Evolutionary conservation across 2,329 filamentous ascomycete genomes (phyloP), one percentile per base, ranked within the genome.

Genomic region (Talaromyces sp.): DNA sequence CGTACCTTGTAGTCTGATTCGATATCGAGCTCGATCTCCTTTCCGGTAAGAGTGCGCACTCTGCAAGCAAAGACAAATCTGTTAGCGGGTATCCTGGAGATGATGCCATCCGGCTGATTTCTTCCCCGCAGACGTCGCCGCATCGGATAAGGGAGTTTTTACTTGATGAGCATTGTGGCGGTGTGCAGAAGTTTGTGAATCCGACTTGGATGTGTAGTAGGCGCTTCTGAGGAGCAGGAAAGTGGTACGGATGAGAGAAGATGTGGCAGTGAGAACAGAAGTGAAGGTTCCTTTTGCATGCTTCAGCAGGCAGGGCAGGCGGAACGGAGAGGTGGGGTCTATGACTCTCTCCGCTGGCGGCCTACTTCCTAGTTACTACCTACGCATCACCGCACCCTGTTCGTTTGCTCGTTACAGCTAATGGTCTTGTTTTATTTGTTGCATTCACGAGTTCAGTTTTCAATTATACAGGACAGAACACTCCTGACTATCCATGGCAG

Each of bases 1-100:
- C 59, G 43, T 69, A 95, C 92, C 85, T 92, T 96, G 84, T 96
- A 96, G 72, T 91, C 88, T 57, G 86, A 83, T 81, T 97, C 94
- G 74, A 99, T 96, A 73, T 97, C 92, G 70, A 99, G 87, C 83
- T 97, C 93, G 75, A 97, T 97, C 80, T 99, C 92, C 83, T 97
- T 97, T 73, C 94, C 94, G 65, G 94, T 97, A 65, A 99, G 87
- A 64, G 94, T 99, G 74, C 94, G 90, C 74, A 99, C 93, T 83
- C 93, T 99, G 69, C 50, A 48, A 14, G 8, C 35, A 14, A 57
- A 26, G 31, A 59, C 53, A 54, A 26, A 26, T 31, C 8, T 29
- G 56, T 64, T 48, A 38, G 53, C 55, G 35, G 57, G 27, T 24
- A 58, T 64, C 57, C 58, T 29, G 46, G 31, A 31, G 64, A 62